Conservation (phyloP, 2,329 filamentous ascomycete genomes). For the Aspergillus flavus region DNA sequence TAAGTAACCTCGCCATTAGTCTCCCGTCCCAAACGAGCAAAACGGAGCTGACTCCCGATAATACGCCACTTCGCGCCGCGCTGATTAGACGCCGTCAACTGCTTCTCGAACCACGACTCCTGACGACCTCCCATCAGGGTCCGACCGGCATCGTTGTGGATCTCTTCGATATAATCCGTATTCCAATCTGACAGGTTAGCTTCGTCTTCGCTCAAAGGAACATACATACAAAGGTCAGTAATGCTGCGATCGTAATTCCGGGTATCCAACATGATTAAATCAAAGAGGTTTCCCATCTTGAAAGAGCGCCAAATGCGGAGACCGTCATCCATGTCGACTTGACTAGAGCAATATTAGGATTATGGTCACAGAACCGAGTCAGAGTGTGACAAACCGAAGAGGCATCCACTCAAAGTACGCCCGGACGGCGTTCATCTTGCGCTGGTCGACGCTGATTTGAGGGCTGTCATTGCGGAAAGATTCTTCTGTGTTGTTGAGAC, state of each 20-base stretch:
- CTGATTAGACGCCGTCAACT: slow-evolving; percentile 59
- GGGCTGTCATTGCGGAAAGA: slow-evolving; percentile 61
- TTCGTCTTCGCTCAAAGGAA: background rate
- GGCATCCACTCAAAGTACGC: slow-evolving; percentile 71
- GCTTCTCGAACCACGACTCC: slow-evolving; percentile 73
- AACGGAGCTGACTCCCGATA: slow-evolving; percentile 67
- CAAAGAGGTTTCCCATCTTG: slow-evolving; percentile 65
- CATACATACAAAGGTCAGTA: slow-evolving; percentile 45
- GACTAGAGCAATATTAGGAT: slow-evolving; percentile 39
- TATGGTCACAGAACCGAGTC: background rate
- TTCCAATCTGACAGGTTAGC: slow-evolving; percentile 54
- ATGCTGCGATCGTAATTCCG: slow-evolving; percentile 69
- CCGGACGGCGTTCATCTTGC: slow-evolving; percentile 73
- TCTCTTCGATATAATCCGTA: slow-evolving; percentile 61
- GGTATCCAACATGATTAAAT: slow-evolving; percentile 70
- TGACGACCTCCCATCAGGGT: slow-evolving; percentile 72
- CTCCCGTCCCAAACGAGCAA: slow-evolving; percentile 16
- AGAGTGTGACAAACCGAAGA: slow-evolving; percentile 43
- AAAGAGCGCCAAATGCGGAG: slow-evolving; percentile 70
- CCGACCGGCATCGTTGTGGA: slow-evolving; percentile 68
- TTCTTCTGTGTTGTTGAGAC: slow-evolving; percentile 67
- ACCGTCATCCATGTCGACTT: slow-evolving; percentile 70
- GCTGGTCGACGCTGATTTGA: slow-evolving; percentile 67
- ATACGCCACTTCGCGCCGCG: slow-evolving; percentile 72
- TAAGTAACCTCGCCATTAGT: slow-evolving; percentile 9